Evolutionary conservation across 2,329 filamentous ascomycete species (phyloP).

Genomic region (Fusarium oxysporum): DNA sequence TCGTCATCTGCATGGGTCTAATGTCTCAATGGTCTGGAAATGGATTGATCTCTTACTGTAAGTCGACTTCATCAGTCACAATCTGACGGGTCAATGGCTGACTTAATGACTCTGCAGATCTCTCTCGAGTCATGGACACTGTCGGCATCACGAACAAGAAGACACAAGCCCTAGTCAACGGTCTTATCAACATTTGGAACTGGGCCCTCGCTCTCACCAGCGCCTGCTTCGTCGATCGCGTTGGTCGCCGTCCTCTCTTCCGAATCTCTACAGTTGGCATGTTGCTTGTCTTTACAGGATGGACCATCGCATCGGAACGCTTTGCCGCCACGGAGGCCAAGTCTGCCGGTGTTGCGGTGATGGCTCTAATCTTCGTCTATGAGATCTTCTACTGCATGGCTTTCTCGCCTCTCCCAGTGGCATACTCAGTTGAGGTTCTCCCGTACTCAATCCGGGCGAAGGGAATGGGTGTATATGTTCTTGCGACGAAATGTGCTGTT

Average conservation of each 20-base stretch:
- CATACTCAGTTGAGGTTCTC: slow-evolving; percentile 66
- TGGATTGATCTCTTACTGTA: slow-evolving; percentile 48
- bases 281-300: slow-evolving; percentile 50
- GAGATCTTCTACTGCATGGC: slow-evolving; percentile 64
- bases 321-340: slow-evolving; percentile 47
- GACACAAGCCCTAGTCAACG: slow-evolving; percentile 45
- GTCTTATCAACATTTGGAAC: slow-evolving; percentile 48
- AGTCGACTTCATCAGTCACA: not conserved
- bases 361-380: slow-evolving; percentile 53
- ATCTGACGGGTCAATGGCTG: accelerated
- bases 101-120: not conserved
- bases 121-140: slow-evolving; percentile 29
- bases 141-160: slow-evolving; percentile 42
- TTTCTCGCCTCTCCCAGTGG: slow-evolving; percentile 62
- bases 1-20: slow-evolving; percentile 57
- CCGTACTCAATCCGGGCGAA: slow-evolving; percentile 64
- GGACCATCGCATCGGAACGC: slow-evolving; percentile 51
- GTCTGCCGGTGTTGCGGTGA: slow-evolving; percentile 48
- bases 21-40: slow-evolving; percentile 56
- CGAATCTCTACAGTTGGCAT: slow-evolving; percentile 45
- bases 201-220: slow-evolving; percentile 43
- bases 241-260: slow-evolving; percentile 50
- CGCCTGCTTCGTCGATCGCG: slow-evolving; percentile 44
- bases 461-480: slow-evolving; percentile 55
- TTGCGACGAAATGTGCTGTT: slow-evolving; percentile 45